Evolutionary conservation across 805 yeast genomes (phyloP).

Genomic region (Barnettozyma botsteinii): DNA sequence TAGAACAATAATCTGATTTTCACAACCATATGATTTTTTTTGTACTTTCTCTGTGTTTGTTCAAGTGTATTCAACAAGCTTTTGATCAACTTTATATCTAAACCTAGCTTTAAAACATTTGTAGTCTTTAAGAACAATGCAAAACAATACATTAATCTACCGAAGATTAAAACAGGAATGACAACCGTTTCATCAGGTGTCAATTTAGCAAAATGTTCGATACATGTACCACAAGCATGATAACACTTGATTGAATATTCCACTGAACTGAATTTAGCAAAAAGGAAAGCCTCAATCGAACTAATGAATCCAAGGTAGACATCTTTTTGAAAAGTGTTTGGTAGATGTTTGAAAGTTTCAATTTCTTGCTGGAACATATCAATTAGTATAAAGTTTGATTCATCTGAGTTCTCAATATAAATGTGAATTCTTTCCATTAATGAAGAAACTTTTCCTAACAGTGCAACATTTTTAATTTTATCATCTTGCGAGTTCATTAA

Average conservation of each 20-base stretch:
- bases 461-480: conserved; percentile 41
- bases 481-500: conserved; percentile 34
- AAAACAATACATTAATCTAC: conserved; percentile 26
- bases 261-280: conserved; percentile 16
- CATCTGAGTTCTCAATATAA: conserved; percentile 13
- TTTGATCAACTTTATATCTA: conserved; percentile 15
- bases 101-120: conserved; percentile 16
- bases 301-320: conserved; percentile 17
- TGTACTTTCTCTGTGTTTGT: conserved; percentile 12
- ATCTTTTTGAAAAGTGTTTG: conserved; percentile 9
- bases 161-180: conserved; percentile 22
- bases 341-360: conserved; percentile 7
- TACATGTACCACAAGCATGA: conserved; percentile 17
- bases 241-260: conserved; percentile 19
- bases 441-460: conserved; percentile 53
- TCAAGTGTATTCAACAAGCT: conserved; percentile 14
- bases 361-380: conserved; percentile 16
- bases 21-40: conserved; percentile 17
- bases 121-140: conserved; percentile 23
- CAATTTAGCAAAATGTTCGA: conserved; percentile 14
- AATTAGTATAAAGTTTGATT: conserved; percentile 16
- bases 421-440: conserved; percentile 49
- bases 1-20: conserved; percentile 22
- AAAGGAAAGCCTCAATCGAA: conserved; percentile 24
- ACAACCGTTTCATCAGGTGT: conserved; percentile 13